A percentile compares a stretch with the other conserved stretches of the same genome.
phyloP scores from a whole-genome alignment of 2,329 filamentous ascomycete species.

The Fusarium palustre region DNA sequence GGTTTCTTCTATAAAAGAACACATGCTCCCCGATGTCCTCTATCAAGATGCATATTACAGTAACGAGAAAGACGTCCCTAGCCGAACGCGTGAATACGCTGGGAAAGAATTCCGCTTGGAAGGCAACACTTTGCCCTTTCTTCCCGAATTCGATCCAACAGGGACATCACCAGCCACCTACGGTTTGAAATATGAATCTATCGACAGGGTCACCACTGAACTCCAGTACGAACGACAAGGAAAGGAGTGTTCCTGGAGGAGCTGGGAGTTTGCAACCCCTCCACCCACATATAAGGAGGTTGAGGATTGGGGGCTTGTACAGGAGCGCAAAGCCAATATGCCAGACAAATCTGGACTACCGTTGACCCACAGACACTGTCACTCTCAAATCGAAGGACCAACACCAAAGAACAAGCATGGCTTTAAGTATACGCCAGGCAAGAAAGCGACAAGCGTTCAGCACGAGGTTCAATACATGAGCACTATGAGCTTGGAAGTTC shows the following conservation, averaged over 20 bases:
- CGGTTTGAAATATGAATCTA: slow-evolving; percentile 62
- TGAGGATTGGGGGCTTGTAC: slow-evolving; percentile 70
- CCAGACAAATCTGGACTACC: slow-evolving; percentile 28
- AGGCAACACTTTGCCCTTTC: slow-evolving; percentile 79
- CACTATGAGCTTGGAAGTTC: slow-evolving; percentile 92
- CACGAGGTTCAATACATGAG: slow-evolving; percentile 96
- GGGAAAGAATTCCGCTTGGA: slow-evolving; percentile 85
- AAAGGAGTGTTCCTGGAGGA: slow-evolving; percentile 63
- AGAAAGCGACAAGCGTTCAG: slow-evolving; percentile 78
- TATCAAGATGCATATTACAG: slow-evolving; percentile 91
- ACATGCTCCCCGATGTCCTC: slow-evolving; percentile 70
- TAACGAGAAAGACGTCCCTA: slow-evolving; percentile 83
- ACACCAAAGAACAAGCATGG: slow-evolving; percentile 85
- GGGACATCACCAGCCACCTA: slow-evolving; percentile 66
- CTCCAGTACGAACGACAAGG: slow-evolving; percentile 61
- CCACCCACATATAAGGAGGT: slow-evolving; percentile 81
- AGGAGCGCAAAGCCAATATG: slow-evolving; percentile 29
- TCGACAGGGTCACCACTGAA: slow-evolving; percentile 65
- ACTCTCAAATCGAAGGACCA: slow-evolving; percentile 90
- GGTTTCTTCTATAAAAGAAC: slow-evolving; percentile 40
- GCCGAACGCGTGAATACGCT: slow-evolving; percentile 82
- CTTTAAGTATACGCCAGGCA: slow-evolving; percentile 86
- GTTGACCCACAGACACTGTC: slow-evolving; percentile 52
- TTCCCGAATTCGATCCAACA: slow-evolving; percentile 80
- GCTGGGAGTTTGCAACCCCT: slow-evolving; percentile 80